A percentile compares a stretch with the other conserved stretches of the same genome.
Evolutionary conservation across 1,284 basidiomycete genomes (phyloP).

Genomic region (Pascua sp.): DNA sequence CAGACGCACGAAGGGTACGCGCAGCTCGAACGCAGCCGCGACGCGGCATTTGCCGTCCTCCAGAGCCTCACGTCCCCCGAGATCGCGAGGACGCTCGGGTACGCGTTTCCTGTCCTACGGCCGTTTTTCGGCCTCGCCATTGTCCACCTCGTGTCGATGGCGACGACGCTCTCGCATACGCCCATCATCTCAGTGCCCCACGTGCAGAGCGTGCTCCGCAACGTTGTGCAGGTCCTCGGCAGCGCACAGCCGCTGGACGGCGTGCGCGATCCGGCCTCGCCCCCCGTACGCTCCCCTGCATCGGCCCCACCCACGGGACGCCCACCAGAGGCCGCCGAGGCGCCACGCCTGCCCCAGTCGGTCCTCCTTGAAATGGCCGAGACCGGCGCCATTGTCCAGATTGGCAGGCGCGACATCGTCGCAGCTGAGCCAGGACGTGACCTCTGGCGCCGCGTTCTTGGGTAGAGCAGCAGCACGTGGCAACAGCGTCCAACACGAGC

Average conservation of each 20-base stretch:
- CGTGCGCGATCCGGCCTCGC: not conserved
- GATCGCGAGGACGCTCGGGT: constrained; percentile 43
- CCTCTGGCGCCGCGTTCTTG: constrained; percentile 21
- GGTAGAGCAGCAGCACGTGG: constrained; percentile 1
- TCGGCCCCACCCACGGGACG: not conserved
- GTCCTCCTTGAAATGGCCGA: constrained; percentile 21
- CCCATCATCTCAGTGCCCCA: constrained; percentile 32
- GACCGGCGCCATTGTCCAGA: constrained; percentile 9
- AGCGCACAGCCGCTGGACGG: constrained; percentile 29
- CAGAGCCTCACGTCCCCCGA: constrained; percentile 42
- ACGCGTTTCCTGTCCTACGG: constrained; percentile 43
- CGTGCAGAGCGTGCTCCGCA: constrained; percentile 34
- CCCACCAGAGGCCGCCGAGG: not conserved
- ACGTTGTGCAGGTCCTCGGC: constrained; percentile 34
- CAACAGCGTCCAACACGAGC: no score
- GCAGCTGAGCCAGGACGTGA: constrained; percentile 18
- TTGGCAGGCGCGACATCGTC: constrained; percentile 23
- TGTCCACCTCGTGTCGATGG: constrained; percentile 33
- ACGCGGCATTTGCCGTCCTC: constrained; percentile 44
- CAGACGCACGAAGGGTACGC: constrained; percentile 35
- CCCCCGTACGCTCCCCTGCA: not conserved
- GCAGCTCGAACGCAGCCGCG: constrained; percentile 41
- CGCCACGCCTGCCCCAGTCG: constrained; percentile 4
- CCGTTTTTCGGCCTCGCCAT: constrained; percentile 43
- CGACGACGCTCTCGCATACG: constrained; percentile 25